Evolutionary conservation across 306 rosid species (phyloP).

Genomic region (Lathyrus oleraceus): DNA sequence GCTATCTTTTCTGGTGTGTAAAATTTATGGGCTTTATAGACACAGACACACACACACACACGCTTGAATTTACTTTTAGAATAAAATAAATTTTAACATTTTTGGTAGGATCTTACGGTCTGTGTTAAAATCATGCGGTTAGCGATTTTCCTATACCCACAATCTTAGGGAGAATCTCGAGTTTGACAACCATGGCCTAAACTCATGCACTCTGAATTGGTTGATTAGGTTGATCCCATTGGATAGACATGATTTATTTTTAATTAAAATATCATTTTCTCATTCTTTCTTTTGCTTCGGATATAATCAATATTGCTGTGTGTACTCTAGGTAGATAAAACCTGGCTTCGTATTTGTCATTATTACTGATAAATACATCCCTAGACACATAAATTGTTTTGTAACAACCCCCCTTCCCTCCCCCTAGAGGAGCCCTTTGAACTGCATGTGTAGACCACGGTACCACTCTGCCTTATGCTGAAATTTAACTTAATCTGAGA

Average conservation of each 20-base stretch:
- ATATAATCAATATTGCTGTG: conserved; percentile 7
- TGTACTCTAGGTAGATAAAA: conserved; percentile 22
- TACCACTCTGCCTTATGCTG: neutral
- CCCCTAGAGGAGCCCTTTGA: neutral
- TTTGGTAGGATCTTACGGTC: no score
- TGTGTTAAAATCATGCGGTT: no score
- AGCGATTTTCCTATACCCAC: no score
- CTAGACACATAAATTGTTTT: neutral
- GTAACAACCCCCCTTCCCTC: neutral
- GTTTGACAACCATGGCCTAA: neutral
- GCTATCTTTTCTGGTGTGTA: no score
- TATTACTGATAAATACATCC: neutral
- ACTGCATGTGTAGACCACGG: neutral
- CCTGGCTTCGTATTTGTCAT: neutral
- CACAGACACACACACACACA: no score
- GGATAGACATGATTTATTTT: conserved; percentile 16
- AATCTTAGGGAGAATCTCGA: no score
- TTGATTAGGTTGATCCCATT: conserved; percentile 22
- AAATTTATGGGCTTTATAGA: no score
- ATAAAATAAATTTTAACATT: no score
- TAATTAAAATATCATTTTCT: conserved; percentile 13
- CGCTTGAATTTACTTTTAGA: no score
- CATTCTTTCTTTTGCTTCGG: conserved; percentile 17
- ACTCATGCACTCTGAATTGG: conserved; percentile 12
- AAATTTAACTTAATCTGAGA: conserved; percentile 6